A percentile compares a stretch with the other conserved stretches of the same genome.
Evolutionary conservation across 177 flowering plant genomes (phyloP).

Genomic region (Vitis hybrid): DNA sequence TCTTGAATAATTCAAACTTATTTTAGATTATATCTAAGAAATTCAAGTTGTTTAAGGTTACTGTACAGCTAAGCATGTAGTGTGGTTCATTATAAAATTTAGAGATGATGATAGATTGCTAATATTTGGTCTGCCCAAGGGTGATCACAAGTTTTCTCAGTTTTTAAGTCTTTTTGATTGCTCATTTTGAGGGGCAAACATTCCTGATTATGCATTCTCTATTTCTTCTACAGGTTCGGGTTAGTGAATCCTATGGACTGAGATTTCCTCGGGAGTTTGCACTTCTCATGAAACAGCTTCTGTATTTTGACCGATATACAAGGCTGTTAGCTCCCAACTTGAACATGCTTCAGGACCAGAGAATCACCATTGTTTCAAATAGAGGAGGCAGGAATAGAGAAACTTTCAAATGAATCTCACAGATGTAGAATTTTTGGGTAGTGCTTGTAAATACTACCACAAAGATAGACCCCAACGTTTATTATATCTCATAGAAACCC

Average conservation of each 20-base stretch:
- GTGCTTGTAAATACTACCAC: neutral
- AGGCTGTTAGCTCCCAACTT: conserved; percentile 83
- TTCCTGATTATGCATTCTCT: neutral
- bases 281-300: conserved; percentile 90
- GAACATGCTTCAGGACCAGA: conserved; percentile 92
- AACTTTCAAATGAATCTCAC: conserved; percentile 5
- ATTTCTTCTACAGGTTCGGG: conserved; percentile 56
- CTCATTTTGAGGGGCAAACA: neutral
- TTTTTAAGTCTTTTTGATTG: neutral
- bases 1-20: too few relatives aligned
- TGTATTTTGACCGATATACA: conserved; percentile 92
- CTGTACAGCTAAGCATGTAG: too few relatives aligned
- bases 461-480: neutral
- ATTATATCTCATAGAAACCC: neutral
- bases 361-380: conserved; percentile 71
- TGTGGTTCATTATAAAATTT: too few relatives aligned
- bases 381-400: conserved; percentile 30
- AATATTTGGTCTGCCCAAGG: too few relatives aligned
- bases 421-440: neutral
- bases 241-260: conserved; percentile 91
- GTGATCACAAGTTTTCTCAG: too few relatives aligned
- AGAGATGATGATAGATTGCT: too few relatives aligned
- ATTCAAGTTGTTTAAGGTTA: too few relatives aligned
- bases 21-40: too few relatives aligned
- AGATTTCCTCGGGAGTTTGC: conserved; percentile 95